Base-by-base conservation (phyloP, 345 rosid genomes). In the Angophora floribunda region DNA sequence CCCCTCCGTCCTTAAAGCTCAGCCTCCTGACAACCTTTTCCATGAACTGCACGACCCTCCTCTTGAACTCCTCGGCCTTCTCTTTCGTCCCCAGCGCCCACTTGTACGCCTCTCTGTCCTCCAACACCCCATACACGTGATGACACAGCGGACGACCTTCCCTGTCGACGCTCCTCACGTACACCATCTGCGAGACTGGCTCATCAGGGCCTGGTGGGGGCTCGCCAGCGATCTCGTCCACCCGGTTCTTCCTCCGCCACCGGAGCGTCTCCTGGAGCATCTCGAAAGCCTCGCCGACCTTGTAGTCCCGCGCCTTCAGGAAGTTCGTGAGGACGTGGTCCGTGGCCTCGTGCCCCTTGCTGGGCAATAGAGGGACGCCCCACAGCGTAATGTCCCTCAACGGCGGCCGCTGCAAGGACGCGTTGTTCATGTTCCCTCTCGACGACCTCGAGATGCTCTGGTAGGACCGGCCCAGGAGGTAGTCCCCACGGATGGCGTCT, bases 311-410 rank as follows among this genome's bases (percentile, higher is more conserved):
- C 0, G 95, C 94, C 87, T 90, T 91, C 86, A 94, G 90, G 93
- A 94, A 94, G 88, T 94, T 95, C 86, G 87, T 32, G 6, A 95
- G 91, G 63, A 95, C 91, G 47, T 50, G 52, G 24, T 94, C 93
- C 7, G 95, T 93, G 26, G 95, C 92, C 87, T 88, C 90, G 51
- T 94, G 96, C 87, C 93, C 91, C 85, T 88, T 89, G 50, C 95
- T 93, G n/a, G 96, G 96, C 89, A 94, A 86, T 52, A 94, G 79
- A 52, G 97, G 94, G 63, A 94, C 93, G 2, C 95, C 95, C 97
- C 96, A 94, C 6, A 94, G 87, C 36, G 89, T 88, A 13, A 93
- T 91, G 26, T 92, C 93, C 87, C 87, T 89, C 9, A 86, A 61
- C 45, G 67, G 67, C 45, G 26, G 82, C 22, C 57, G 85, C 26